Evolutionary conservation across 148 eudicot species (phyloP).

Genomic region (Chenopodium berlandieri): DNA sequence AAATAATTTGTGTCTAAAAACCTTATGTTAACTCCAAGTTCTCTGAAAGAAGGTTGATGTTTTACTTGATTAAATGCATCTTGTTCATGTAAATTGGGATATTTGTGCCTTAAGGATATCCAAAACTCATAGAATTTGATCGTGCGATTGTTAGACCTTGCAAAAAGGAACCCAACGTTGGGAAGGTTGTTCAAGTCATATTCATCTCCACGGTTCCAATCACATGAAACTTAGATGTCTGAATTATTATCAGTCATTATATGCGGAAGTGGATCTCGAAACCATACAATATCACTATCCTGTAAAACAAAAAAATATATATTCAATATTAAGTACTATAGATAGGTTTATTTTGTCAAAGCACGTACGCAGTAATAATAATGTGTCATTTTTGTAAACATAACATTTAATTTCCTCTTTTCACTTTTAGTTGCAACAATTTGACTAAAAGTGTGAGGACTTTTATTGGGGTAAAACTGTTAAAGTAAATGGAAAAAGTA

Average conservation of each 20-base stretch:
- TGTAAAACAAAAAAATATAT: constrained; percentile 2
- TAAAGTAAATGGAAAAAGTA: neutral
- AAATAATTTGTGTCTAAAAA: constrained; percentile 37
- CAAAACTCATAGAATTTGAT: constrained; percentile 32
- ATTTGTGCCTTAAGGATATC: constrained; percentile 26
- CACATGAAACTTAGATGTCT: constrained; percentile 37
- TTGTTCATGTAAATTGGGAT: constrained; percentile 34
- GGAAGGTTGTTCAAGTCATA: constrained; percentile 21
- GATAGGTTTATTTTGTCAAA: too few relatives aligned
- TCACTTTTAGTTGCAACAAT: too few relatives aligned
- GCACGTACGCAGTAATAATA: too few relatives aligned
- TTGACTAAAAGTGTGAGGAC: too few relatives aligned
- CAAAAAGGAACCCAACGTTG: constrained; percentile 30
- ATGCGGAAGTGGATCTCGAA: constrained; percentile 37
- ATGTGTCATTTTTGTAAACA: too few relatives aligned
- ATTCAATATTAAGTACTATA: neutral
- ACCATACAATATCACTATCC: constrained; percentile 47
- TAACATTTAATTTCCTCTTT: too few relatives aligned
- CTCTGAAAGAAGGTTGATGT: constrained; percentile 3
- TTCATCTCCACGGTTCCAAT: constrained; percentile 4
- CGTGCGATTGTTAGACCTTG: constrained; percentile 32
- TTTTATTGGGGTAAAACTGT: too few relatives aligned
- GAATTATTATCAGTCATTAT: constrained; percentile 11
- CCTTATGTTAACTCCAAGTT: constrained; percentile 31
- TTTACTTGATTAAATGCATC: constrained; percentile 34